phyloP scores from a whole-genome alignment of 805 yeast species.

The Debaryomyces castellii region DNA sequence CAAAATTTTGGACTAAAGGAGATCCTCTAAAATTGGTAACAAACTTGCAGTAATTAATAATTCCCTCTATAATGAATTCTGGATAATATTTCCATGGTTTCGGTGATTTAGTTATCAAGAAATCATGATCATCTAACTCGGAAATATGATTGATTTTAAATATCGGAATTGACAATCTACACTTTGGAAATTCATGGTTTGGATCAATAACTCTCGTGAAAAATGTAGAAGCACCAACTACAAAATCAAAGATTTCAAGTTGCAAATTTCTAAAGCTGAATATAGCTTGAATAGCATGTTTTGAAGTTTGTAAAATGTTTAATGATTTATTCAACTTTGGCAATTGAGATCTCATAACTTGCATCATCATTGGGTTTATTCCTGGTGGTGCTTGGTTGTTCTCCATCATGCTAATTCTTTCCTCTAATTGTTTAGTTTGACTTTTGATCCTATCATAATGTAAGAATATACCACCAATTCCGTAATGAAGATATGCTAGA shows the following conservation, averaged over 20 bases:
- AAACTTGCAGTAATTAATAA: slow-evolving; percentile 67
- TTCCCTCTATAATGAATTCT: slow-evolving; percentile 81
- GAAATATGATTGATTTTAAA: slow-evolving; percentile 59
- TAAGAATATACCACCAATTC: slow-evolving; percentile 75
- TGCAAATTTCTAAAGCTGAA: slow-evolving; percentile 59
- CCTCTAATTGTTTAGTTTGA: slow-evolving; percentile 47
- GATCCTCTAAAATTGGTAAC: slow-evolving; percentile 54
- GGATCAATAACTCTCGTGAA: slow-evolving; percentile 75
- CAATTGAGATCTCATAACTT: slow-evolving; percentile 37
- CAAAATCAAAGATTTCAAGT: slow-evolving; percentile 69
- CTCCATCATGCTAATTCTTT: slow-evolving; percentile 48
- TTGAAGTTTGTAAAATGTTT: slow-evolving; percentile 39
- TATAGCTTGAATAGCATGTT: slow-evolving; percentile 62
- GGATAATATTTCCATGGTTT: slow-evolving; percentile 81
- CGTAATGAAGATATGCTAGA: slow-evolving; percentile 80
- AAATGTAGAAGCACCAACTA: slow-evolving; percentile 74
- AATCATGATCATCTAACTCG: slow-evolving; percentile 74
- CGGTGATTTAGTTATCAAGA: slow-evolving; percentile 63
- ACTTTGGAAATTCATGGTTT: slow-evolving; percentile 56
- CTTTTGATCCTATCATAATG: slow-evolving; percentile 53
- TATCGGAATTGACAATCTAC: slow-evolving; percentile 51
- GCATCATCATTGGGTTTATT: slow-evolving; percentile 23
- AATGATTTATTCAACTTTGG: slow-evolving; percentile 43
- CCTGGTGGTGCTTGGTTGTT: slow-evolving; percentile 27
- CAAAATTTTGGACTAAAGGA: slow-evolving; percentile 54